phyloP scores from a whole-genome alignment of 305 asterid genomes.

The Fraxinus paxiana region DNA sequence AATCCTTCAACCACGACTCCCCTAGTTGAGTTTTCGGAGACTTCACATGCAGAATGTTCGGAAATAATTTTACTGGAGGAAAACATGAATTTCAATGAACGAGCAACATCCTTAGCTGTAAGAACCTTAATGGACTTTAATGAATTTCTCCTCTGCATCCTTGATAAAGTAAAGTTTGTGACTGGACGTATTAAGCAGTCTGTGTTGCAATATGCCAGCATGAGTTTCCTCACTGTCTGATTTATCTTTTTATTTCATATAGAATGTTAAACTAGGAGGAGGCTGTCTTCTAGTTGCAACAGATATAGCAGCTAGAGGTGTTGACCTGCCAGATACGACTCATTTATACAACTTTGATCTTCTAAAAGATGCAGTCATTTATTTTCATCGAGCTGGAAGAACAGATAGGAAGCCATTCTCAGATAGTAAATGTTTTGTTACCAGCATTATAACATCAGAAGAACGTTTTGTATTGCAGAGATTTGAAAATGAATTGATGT shows the following conservation, averaged over 20 bases:
- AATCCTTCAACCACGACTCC: constrained; percentile 53
- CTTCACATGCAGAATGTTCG: constrained; percentile 37
- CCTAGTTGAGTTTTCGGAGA: constrained; percentile 50
- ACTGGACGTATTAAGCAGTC: constrained; percentile 60
- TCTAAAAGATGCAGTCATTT: constrained; percentile 72
- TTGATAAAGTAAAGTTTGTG: constrained; percentile 1
- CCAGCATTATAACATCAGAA: constrained; percentile 61
- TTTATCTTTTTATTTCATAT: constrained; percentile 26
- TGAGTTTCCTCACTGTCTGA: constrained; percentile 14
- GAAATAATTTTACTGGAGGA: constrained; percentile 68
- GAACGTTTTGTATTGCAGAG: constrained; percentile 83
- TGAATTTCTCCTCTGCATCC: constrained; percentile 48
- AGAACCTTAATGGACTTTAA: constrained; percentile 23
- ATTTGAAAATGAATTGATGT: constrained; percentile 75
- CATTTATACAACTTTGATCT: constrained; percentile 87
- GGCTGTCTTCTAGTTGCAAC: constrained; percentile 79
- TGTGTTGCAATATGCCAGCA: constrained; percentile 63
- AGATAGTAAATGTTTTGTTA: constrained; percentile 66
- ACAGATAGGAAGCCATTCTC: constrained; percentile 93
- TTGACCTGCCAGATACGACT: constrained; percentile 84
- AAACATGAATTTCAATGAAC: constrained; percentile 77
- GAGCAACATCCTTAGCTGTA: constrained; percentile 68
- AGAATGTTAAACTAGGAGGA: constrained; percentile 69
- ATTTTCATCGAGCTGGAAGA: constrained; percentile 94
- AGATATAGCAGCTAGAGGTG: constrained; percentile 85